A percentile compares a stretch with the other conserved stretches of the same genome.
These are phyloP conservation scores for Podospora comata DNA, from an alignment of 495 filamentous ascomycete species.

Conservation along the genomic window DNA sequence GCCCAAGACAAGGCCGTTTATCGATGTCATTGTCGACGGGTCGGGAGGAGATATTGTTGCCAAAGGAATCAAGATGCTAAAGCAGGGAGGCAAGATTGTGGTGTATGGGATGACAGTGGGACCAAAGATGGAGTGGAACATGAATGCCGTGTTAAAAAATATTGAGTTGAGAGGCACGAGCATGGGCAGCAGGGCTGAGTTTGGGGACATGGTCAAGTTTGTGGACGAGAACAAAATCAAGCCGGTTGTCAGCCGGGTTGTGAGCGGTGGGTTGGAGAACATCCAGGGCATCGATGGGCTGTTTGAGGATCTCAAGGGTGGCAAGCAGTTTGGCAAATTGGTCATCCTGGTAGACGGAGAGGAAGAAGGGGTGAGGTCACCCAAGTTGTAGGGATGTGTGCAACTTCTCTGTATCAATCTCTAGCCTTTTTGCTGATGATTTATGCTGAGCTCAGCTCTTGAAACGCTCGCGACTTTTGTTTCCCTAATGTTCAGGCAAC, in stretches of 20 bases:
- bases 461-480: no score
- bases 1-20: slow-evolving; percentile 53
- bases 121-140: slow-evolving; percentile 68
- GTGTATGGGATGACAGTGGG: slow-evolving; percentile 76
- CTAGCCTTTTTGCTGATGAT: neutral
- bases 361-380: slow-evolving; percentile 15
- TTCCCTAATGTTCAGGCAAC: neutral
- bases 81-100: slow-evolving; percentile 63
- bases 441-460: neutral
- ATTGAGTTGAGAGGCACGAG: slow-evolving; percentile 68
- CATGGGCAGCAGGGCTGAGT: slow-evolving; percentile 75
- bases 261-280: slow-evolving; percentile 59
- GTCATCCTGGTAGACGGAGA: slow-evolving; percentile 50
- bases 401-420: neutral
- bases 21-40: slow-evolving; percentile 74
- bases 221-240: slow-evolving; percentile 59
- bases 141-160: slow-evolving; percentile 71
- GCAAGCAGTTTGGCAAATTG: slow-evolving; percentile 76
- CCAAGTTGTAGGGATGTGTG: slow-evolving; percentile 22
- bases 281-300: slow-evolving; percentile 61
- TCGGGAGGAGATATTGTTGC: slow-evolving; percentile 71
- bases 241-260: slow-evolving; percentile 61
- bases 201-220: slow-evolving; percentile 72
- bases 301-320: slow-evolving; percentile 72
- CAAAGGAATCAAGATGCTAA: slow-evolving; percentile 55